These are phyloP conservation scores for Chlorella sorokiniana DNA, from an alignment of 139 green algal genomes.

Conservation along the genomic window DNA sequence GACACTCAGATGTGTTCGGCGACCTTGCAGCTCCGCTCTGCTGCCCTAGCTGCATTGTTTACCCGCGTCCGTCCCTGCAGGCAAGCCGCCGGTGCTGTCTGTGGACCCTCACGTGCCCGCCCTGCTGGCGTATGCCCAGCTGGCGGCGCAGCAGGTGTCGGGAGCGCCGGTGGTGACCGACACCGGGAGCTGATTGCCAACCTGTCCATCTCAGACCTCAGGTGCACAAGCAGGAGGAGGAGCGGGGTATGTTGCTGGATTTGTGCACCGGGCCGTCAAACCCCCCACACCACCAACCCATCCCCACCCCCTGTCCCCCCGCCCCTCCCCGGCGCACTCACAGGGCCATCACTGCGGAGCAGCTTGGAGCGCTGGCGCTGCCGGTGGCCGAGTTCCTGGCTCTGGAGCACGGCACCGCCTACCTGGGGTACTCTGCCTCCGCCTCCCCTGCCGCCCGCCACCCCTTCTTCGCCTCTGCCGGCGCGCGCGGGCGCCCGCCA, in stretches of 20 bases:
- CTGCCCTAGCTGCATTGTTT: not conserved
- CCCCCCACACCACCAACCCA: not conserved
- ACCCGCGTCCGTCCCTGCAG: not conserved
- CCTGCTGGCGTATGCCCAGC: conserved; percentile 70
- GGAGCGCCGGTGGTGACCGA: conserved; percentile 68
- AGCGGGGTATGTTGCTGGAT: not conserved
- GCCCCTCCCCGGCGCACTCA: too few species aligned
- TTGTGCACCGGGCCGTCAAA: not conserved
- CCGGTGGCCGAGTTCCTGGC: conserved; percentile 85
- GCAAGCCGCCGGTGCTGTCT: conserved; percentile 53
- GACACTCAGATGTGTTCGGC: too few species aligned
- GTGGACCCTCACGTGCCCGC: conserved; percentile 66
- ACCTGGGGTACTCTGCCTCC: conserved; percentile 59
- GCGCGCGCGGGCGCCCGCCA: conserved; percentile 15
- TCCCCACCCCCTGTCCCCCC: too few species aligned
- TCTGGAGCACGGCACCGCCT: conserved; percentile 71
- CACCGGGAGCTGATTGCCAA: conserved; percentile 76
- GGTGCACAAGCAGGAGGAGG: conserved; percentile 30
- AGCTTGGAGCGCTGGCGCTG: conserved; percentile 78
- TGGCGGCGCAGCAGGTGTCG: conserved; percentile 53
- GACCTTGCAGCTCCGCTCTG: not conserved
- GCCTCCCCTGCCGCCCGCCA: conserved; percentile 18
- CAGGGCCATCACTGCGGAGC: conserved; percentile 69
- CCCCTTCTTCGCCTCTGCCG: conserved; percentile 40
- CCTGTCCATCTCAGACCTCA: conserved; percentile 74